Evolutionary conservation across 108 stramenopile species (phyloP).

Genomic region (Fistulifera pelliculosa): DNA sequence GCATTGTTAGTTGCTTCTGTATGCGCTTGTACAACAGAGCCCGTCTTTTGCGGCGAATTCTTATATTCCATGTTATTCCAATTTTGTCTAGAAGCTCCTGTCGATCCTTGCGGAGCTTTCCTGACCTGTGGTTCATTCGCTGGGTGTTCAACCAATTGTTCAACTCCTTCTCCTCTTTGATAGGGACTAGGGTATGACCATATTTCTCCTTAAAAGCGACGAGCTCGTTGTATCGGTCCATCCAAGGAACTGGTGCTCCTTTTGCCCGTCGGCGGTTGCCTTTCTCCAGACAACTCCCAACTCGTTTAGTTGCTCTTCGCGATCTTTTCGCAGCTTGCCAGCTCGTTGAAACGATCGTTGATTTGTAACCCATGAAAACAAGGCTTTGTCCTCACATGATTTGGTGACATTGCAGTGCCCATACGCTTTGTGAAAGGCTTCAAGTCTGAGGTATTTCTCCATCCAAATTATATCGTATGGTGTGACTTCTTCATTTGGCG

Average conservation of each 20-base stretch:
- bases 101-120: slow-evolving; percentile 6
- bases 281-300: slow-evolving; percentile 5
- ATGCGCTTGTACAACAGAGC: too few relatives aligned
- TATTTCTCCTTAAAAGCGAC: slow-evolving; percentile 8
- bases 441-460: too few relatives aligned
- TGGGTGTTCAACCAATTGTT: slow-evolving; percentile 13
- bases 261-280: too few relatives aligned
- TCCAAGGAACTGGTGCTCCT: slow-evolving; percentile 4
- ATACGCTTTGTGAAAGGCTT: too few relatives aligned
- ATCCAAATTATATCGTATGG: too few relatives aligned
- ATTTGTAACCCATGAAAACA: not conserved
- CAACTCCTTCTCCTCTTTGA: not conserved
- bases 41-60: too few relatives aligned
- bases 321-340: too few relatives aligned
- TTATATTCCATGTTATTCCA: not conserved
- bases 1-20: too few relatives aligned
- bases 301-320: slow-evolving; percentile 10
- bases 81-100: slow-evolving; percentile 5
- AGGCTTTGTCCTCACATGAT: too few relatives aligned
- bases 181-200: too few relatives aligned
- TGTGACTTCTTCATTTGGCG: too few relatives aligned
- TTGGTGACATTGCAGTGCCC: too few relatives aligned
- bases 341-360: not conserved
- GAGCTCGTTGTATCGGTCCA: slow-evolving; percentile 25
- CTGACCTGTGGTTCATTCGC: slow-evolving; percentile 14